Evolutionary conservation across 1,284 basidiomycete genomes (phyloP), one percentile per base, ranked within the genome.

Genomic region (Moesziomyces sp.): DNA sequence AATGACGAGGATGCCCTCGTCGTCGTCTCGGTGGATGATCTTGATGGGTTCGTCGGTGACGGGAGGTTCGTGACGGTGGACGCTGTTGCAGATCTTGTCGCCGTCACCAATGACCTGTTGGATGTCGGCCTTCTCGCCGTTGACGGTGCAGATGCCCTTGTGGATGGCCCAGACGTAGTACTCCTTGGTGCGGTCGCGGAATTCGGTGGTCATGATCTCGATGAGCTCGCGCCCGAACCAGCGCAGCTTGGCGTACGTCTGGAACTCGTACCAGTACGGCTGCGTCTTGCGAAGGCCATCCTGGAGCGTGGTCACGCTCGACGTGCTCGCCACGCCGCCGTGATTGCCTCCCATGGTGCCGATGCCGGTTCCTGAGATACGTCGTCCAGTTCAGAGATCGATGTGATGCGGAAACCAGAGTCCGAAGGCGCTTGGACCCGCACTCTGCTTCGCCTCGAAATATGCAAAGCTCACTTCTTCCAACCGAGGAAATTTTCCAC

Each of bases 51-150:
- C 92, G 7, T 92, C 90, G 1, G 94, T 92, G 3, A 99, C 91
- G 0, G 97, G 94, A 5, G 97, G 96, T 85, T 99, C 97, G 83
- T 99, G 97, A 18, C 93, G 88, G 85, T 97, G 95, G 2, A 96
- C 93, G 5, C 93, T 89, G 83, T 97, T 97, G 80, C 93, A 66
- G 49, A 97, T 90, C 53, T 92, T 88, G 85, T 99, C 97, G 11
- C 94, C 93, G 80, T 97, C 92, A 58, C 87, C 87, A 53, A 99
- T 87, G 24, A 95, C 88, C 10, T 91, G 91, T 61, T 92, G 90
- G 4, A 93, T 91, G 46, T 87, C 88, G 3, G 94, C 94, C 16
- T 90, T 86, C 55, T 90, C 88, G 18, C 94, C 94, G 80, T 99
- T 98, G 63, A 99, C 89, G 7, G 92, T 93, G 13, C 94, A 97